Evolutionary conservation across 306 rosid genomes (phyloP), one percentile per base, ranked within the genome.

Genomic region (Pueraria montana): DNA sequence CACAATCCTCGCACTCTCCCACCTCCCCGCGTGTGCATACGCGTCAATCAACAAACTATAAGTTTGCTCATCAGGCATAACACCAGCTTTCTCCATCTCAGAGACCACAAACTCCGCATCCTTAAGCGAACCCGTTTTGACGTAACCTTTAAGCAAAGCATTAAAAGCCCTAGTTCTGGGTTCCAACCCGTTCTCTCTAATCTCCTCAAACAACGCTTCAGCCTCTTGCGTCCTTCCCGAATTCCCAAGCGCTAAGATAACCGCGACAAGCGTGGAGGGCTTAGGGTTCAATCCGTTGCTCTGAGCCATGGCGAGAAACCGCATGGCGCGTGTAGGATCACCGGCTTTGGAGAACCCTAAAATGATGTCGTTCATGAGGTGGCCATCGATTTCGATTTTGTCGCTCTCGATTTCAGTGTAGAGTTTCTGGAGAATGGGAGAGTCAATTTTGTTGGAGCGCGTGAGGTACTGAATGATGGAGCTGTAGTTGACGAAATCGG

Each of bases 1-100:
- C 82, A 95, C 91, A 79, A 90, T 89, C 74, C 97, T 91, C 9
- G 97, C 92, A 78, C 97, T 95, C 84, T 95, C 95, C 98, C 97
- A 95, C 76, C 94, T 86, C 0, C 97, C 98, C 0, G 92, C 98
- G 16, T 91, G 89, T 0, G 87, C 89, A 58, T 95, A 95, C 0
- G 95, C 98, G 67, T 95, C 98, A 11, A 93, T 81, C 42, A 95
- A 88, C 53, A 93, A 88, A 85, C 95, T 84, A 68, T 91, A 95
- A 5, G 98, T 95, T 71, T 88, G 93, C 73, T 91, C 97, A 72
- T 95, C 95, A 0, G 97, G 97, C 13, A 88, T 76, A 82, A 95
- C 92, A 36, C 97, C 97, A 50, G 80, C 67, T 76, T 68, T 95
- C 88, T 95, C 97, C 95, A 95, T 95, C 81, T 93, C 90, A 0